Conservation (phyloP, 805 yeast species). For the Metschnikowia noctiluminum region DNA sequence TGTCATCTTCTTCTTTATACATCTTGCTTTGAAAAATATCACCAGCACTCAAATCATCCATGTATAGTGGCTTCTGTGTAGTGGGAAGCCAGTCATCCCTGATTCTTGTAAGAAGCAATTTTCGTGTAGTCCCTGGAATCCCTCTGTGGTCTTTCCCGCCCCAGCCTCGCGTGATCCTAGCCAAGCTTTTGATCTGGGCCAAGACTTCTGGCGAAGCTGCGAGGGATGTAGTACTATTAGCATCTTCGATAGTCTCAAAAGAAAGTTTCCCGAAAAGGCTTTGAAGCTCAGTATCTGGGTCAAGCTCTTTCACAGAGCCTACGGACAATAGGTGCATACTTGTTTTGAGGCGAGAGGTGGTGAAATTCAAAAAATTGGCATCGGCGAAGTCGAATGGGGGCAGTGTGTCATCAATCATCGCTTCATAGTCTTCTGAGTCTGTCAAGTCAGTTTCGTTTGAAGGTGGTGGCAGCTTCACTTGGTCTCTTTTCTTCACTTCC, state of each 20-base stretch:
- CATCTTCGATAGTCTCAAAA: conserved; percentile 65
- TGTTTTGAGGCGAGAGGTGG: conserved; percentile 41
- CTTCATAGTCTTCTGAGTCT: conserved; percentile 20
- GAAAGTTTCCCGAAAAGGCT: conserved; percentile 70
- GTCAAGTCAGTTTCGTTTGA: conserved; percentile 1
- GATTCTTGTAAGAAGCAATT: conserved; percentile 64
- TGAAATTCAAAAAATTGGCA: conserved; percentile 45
- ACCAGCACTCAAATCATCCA: conserved; percentile 49
- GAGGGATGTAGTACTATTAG: conserved; percentile 68
- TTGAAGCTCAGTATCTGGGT: conserved; percentile 73
- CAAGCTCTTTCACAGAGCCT: conserved; percentile 49
- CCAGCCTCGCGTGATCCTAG: conserved; percentile 72
- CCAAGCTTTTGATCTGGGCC: conserved; percentile 56
- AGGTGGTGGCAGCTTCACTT: conserved; percentile 12
- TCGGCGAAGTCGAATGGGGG: conserved; percentile 37
- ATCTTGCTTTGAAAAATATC: conserved; percentile 36
- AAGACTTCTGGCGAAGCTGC: conserved; percentile 67
- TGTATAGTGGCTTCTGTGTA: conserved; percentile 51
- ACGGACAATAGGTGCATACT: conserved; percentile 43
- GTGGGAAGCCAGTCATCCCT: conserved; percentile 82
- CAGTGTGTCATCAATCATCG: conserved; percentile 24
- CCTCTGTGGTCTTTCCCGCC: conserved; percentile 72
- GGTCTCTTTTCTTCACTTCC: conserved; percentile 34
- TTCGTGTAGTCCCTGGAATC: conserved; percentile 72
- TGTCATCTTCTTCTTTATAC: conserved; percentile 39